phyloP scores from a whole-genome alignment of 805 yeast genomes.

The fission yeast (Schizosaccharomyces pombe) region DNA sequence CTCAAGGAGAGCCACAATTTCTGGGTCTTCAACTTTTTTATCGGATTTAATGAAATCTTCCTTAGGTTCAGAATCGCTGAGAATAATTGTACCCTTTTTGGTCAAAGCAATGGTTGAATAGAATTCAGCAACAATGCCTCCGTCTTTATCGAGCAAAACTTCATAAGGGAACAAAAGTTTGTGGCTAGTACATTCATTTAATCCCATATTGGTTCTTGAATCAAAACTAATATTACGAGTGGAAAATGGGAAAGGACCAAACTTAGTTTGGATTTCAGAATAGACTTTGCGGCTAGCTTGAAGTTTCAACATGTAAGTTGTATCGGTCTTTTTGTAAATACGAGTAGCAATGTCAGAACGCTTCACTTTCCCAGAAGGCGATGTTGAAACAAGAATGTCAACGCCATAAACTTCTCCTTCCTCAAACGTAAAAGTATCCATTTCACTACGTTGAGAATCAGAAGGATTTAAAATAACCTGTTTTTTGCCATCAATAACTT shows the following conservation, averaged over 20 bases:
- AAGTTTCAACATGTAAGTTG: slow-evolving; percentile 40
- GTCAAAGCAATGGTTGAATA: slow-evolving; percentile 57
- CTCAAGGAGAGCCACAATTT: slow-evolving; percentile 23
- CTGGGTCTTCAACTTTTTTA: slow-evolving; percentile 31
- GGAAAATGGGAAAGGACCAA: slow-evolving; percentile 45
- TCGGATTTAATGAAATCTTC: slow-evolving; percentile 29
- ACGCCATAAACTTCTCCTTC: slow-evolving; percentile 59
- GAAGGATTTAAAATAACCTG: slow-evolving; percentile 54
- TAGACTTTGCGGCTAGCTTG: slow-evolving; percentile 44
- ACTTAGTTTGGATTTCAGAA: slow-evolving; percentile 43
- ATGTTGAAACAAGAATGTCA: slow-evolving; percentile 43
- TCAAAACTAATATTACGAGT: slow-evolving; percentile 43
- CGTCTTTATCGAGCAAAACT: slow-evolving; percentile 41
- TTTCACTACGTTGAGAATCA: slow-evolving; percentile 37
- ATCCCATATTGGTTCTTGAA: slow-evolving; percentile 48
- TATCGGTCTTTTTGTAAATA: slow-evolving; percentile 43
- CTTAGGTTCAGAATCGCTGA: slow-evolving; percentile 26
- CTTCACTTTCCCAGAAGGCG: slow-evolving; percentile 36
- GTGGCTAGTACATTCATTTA: slow-evolving; percentile 48
- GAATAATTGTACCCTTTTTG: slow-evolving; percentile 44
- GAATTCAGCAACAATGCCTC: slow-evolving; percentile 39
- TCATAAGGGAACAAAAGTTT: slow-evolving; percentile 45
- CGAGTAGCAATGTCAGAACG: slow-evolving; percentile 34
- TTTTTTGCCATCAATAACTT: slow-evolving; percentile 49
- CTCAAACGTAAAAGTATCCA: slow-evolving; percentile 42